Conservation (phyloP, 2,329 filamentous ascomycete genomes). For the Pyrenophora graminea region DNA sequence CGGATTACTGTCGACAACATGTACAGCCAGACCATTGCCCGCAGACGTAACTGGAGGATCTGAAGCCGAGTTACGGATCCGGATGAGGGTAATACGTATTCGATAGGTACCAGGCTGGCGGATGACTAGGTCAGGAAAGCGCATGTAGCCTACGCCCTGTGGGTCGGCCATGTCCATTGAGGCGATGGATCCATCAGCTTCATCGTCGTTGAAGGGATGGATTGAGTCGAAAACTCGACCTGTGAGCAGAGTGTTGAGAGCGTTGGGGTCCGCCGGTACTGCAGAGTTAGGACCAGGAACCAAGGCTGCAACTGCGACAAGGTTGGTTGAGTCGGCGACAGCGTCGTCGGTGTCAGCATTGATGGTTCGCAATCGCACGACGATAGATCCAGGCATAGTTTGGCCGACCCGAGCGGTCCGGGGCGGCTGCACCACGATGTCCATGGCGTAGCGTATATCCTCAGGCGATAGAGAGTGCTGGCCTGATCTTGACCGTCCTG, state of each 20-base stretch:
- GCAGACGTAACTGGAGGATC: constrained; percentile 31
- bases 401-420: constrained; percentile 39
- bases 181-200: constrained; percentile 42
- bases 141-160: constrained; percentile 45
- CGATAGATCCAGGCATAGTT: constrained; percentile 36
- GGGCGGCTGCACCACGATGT: constrained; percentile 46
- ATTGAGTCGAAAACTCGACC: constrained; percentile 43
- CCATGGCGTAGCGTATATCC: constrained; percentile 45
- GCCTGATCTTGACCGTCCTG: constrained; percentile 31
- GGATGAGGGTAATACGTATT: constrained; percentile 46
- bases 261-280: constrained; percentile 31
- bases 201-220: constrained; percentile 44
- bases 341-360: constrained; percentile 40
- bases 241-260: constrained; percentile 36
- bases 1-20: constrained; percentile 42
- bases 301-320: constrained; percentile 41
- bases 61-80: constrained; percentile 34
- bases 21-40: constrained; percentile 35
- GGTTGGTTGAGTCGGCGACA: constrained; percentile 39
- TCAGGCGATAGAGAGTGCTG: constrained; percentile 31
- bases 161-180: constrained; percentile 45
- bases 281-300: constrained; percentile 36
- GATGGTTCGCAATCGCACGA: constrained; percentile 41
- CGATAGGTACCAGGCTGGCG: constrained; percentile 44
- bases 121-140: constrained; percentile 44